Percentiles rank a stretch among this genome's conserved stretches.
These are phyloP conservation scores for Solanum aculeatissimum DNA, from an alignment of 305 asterid species.

Conservation along the genomic window DNA sequence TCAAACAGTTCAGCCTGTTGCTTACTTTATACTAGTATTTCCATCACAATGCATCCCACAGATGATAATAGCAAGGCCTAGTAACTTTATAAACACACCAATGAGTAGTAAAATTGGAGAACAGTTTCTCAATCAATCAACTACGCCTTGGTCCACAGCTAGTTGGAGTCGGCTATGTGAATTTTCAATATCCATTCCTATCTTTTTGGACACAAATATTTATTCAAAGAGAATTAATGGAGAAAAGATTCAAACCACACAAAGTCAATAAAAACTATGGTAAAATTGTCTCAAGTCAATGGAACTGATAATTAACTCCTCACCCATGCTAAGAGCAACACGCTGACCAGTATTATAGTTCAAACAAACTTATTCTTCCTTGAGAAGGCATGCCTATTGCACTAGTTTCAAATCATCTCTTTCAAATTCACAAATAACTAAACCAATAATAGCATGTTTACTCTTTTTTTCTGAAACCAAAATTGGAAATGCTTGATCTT, in stretches of 20 bases:
- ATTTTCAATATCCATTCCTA: neutral
- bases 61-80: conserved; percentile 19
- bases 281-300: neutral
- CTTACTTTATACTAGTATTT: conserved; percentile 25
- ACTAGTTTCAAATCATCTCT: neutral
- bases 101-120: conserved; percentile 1
- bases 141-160: neutral
- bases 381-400: neutral
- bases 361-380: neutral
- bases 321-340: neutral
- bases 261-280: neutral
- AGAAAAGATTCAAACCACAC: neutral
- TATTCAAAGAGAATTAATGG: neutral
- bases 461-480: neutral
- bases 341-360: neutral
- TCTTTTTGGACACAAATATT: neutral
- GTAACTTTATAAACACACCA: conserved; percentile 17
- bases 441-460: neutral
- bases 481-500: neutral
- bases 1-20: conserved; percentile 17
- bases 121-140: neutral
- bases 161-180: neutral
- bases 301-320: neutral
- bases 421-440: neutral
- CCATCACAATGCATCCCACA: conserved; percentile 29